A percentile compares a stretch with the other conserved stretches of the same genome.
Conservation (phyloP, 2,329 filamentous ascomycete species). For the Ascochyta lentis region DNA sequence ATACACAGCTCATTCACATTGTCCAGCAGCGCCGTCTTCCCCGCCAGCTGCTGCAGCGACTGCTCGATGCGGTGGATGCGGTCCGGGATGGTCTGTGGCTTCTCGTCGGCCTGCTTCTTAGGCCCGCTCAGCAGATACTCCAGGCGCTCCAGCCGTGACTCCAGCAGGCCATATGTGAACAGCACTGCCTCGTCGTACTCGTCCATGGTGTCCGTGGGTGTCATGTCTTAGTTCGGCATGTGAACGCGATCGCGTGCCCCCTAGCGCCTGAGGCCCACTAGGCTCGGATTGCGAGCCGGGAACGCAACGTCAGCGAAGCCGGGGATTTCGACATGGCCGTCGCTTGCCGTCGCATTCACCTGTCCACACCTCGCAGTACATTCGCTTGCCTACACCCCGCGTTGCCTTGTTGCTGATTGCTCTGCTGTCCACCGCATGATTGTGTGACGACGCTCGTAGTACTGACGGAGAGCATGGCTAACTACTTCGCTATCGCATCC, state of each 20-base stretch:
- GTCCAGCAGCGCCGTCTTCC: slow-evolving; percentile 48
- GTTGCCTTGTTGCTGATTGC: background rate
- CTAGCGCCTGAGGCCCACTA: slow-evolving; percentile 3
- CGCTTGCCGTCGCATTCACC: background rate
- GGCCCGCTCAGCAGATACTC: slow-evolving; percentile 53
- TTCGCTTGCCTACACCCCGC: background rate
- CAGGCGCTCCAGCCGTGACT: slow-evolving; percentile 54
- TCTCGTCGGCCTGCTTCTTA: slow-evolving; percentile 27
- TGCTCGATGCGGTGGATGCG: slow-evolving; percentile 49
- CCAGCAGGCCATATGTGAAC: slow-evolving; percentile 53
- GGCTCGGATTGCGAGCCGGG: background rate
- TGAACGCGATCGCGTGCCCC: slow-evolving; percentile 9
- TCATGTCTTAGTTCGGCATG: slow-evolving; percentile 22
- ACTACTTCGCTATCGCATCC: slow-evolving; percentile 54
- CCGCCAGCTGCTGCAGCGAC: slow-evolving; percentile 48
- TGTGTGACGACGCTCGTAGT: slow-evolving; percentile 23
- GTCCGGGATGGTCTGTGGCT: slow-evolving; percentile 38
- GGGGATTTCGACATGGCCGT: slow-evolving; percentile 1
- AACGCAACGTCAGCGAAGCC: slow-evolving; percentile 22
- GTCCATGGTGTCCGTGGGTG: slow-evolving; percentile 35
- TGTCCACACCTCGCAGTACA: background rate
- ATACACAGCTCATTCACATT: slow-evolving; percentile 51
- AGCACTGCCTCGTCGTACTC: slow-evolving; percentile 49
- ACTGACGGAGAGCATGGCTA: slow-evolving; percentile 47
- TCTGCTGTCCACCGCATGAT: slow-evolving; percentile 30